phyloP scores from a whole-genome alignment of 768 basidiomycete species.

The Leccinellum albellum region DNA sequence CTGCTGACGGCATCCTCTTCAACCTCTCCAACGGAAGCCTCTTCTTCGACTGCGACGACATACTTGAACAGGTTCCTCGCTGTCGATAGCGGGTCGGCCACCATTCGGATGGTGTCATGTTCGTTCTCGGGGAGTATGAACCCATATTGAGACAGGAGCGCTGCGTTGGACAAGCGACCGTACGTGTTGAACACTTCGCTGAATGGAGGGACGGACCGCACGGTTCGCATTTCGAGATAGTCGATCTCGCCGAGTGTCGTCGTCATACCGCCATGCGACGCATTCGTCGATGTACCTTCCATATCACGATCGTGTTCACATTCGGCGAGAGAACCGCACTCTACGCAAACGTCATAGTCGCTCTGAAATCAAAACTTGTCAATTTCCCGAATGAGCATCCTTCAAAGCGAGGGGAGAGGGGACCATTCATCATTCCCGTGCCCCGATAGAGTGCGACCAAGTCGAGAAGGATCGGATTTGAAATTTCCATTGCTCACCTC shows the following conservation, averaged over 20 bases:
- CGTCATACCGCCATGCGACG: conserved; percentile 10
- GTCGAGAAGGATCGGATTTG: conserved; percentile 12
- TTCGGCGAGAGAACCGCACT: conserved; percentile 64
- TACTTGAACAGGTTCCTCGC: conserved; percentile 9
- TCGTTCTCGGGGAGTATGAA: conserved; percentile 74
- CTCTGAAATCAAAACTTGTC: conserved; percentile 39
- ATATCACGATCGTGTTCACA: conserved; percentile 61
- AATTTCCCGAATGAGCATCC: conserved; percentile 5
- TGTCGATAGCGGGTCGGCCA: conserved; percentile 20
- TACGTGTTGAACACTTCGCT: conserved; percentile 78
- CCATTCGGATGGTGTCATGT: conserved; percentile 48
- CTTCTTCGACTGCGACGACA: conserved; percentile 11
- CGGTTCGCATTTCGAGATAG: conserved; percentile 67
- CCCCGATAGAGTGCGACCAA: conserved; percentile 19
- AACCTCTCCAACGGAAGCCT: background rate
- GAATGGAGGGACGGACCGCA: conserved; percentile 43
- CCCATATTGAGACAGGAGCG: conserved; percentile 67
- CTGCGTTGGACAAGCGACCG: conserved; percentile 60
- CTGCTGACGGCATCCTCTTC: conserved; percentile 19
- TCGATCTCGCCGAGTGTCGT: conserved; percentile 26
- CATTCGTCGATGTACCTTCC: conserved; percentile 1
- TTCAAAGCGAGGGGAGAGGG: conserved; percentile 1
- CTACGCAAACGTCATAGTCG: conserved; percentile 68
- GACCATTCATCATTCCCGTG: background rate
- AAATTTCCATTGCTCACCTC: conserved; percentile 45